Evolutionary conservation across 441 rosid species (phyloP), one percentile per base, ranked within the genome.

Genomic region (Syzygium syzygioides): DNA sequence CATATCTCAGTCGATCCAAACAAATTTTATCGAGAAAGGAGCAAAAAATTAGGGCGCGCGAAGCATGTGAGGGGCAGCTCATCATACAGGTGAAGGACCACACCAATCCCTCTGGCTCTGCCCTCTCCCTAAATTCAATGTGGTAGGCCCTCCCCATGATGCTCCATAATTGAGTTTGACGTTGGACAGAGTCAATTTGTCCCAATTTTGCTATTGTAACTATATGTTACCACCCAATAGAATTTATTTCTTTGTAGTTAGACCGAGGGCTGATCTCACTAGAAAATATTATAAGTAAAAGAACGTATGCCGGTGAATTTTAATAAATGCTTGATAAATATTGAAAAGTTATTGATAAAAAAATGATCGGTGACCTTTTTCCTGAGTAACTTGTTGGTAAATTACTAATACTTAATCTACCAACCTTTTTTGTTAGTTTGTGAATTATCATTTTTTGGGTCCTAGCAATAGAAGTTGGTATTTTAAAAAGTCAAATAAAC

Each of bases 81-180:
- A 86, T 64, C 88, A 45, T 2, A 34, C 48, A 50, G 88, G 28
- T 11, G 41, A 64, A 62, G 88, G 88, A 50, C 88, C 88, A 62
- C 88, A 34, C 88, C 79, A 50, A 66, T 30, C 88, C 80, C 83
- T 2, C 83, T 76, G 55, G 57, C 83, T 2, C 83, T 76, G 55
- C n/a, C 55, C 80, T 55, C 55, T 76, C 17, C 88, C 80, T 85
- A 62, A 86, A 86, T 86, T 86, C 71, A 86, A 86, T 64, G 80
- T 54, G 55, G 87, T 86, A 62, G 87, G 87, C 87, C 87, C 87
- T 28, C 2, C n/a, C 83, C 26, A 26, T 76, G 28, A 41, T 41
- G 83, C n/a, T 23, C 52, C 83, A 41, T 76, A 13, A 41, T 76
- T 76, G 83, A 76, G 41, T 76, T 37, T 71, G 23, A 86, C 52